Conservation (phyloP, 257 asterid genomes). For the Scutellaria galericulata region DNA sequence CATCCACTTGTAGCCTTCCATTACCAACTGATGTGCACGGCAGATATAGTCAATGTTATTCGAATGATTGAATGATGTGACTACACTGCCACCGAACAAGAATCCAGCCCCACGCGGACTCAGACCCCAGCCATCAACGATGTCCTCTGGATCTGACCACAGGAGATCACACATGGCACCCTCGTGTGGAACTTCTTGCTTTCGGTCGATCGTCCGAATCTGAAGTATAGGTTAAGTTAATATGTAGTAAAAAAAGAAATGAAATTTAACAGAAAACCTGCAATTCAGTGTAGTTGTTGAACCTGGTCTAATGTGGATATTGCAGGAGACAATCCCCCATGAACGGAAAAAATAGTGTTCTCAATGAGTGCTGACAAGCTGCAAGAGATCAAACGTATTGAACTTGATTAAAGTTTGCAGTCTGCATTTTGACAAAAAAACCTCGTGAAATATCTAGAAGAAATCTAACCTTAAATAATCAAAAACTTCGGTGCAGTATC, state of each 20-base stretch:
- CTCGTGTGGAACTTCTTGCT: conserved; percentile 98
- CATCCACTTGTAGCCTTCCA: conserved; percentile 99
- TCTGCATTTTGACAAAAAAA: conserved; percentile 24
- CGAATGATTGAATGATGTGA: conserved; percentile 78
- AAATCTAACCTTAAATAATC: conserved; percentile 82
- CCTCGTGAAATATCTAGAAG: conserved; percentile 28
- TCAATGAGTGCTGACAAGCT: conserved; percentile 96
- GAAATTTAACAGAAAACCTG: neutral
- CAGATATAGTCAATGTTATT: conserved; percentile 89
- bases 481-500: conserved; percentile 97
- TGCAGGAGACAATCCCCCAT: conserved; percentile 96
- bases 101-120: conserved; percentile 99
- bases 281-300: conserved; percentile 22
- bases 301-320: conserved; percentile 96
- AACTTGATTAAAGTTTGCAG: conserved; percentile 16
- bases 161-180: conserved; percentile 99
- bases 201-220: conserved; percentile 93
- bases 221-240: conserved; percentile 42
- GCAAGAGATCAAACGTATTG: conserved; percentile 43
- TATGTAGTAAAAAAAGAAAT: neutral
- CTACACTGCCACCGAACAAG: conserved; percentile 91
- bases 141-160: conserved; percentile 99
- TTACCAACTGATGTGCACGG: conserved; percentile 97
- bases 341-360: conserved; percentile 90
- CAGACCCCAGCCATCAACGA: conserved; percentile 96